Evolutionary conservation across 176 grass and related monocot species (phyloP), one percentile per base, ranked within the genome.

Genomic region (Phoenix dactylifera): DNA sequence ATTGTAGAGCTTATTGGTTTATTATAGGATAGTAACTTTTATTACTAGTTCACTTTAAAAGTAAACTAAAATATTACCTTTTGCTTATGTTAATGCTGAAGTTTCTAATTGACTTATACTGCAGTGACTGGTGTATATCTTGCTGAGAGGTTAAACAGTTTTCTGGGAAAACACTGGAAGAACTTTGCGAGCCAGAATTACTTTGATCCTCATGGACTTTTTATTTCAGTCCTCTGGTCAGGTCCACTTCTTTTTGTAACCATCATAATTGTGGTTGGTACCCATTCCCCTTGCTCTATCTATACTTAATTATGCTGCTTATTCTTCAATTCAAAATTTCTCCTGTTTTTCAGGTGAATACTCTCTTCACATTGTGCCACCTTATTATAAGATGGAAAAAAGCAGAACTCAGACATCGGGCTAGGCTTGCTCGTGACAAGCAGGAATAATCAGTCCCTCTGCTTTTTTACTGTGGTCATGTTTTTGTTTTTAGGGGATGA

Each of bases 151-250:
- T 50, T 96, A 67, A 96, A 96, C 32, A 49, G 63, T 16, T 85
- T 90, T 58, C 57, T 87, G 26, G 83, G 74, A n/a, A 60, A 77
- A 71, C 72, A 82, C 66, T 90, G 91, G 91, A 85, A 77, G 74
- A 90, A 77, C 75, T 96, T 96, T 67, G 79, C 91, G 51, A 82
- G 72, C 60, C 91, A 96, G 70, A 96, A 95, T 52, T 90, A 95
- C 67, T 95, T 95, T 72, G 91, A 96, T 66, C 80, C 74, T 28
- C 83, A 87, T 65, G 80, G 91, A 25, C 76, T 90, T 26, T 96
- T 96, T 72, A 77, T 96, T 66, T 96, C 91, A 48, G 86, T 87
- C 0, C 18, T 96, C 59, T 96, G 91, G 91, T 96, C 91, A 10
- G 86, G 91, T 2, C 91, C 91, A 19, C 78, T 90, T 24, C 71